Percentiles rank a stretch among this genome's conserved stretches.
These are phyloP conservation scores for Pleurozium schreberi DNA, from an alignment of 225 moss, liverwort and hornwort genomes.

Conservation along the genomic window DNA sequence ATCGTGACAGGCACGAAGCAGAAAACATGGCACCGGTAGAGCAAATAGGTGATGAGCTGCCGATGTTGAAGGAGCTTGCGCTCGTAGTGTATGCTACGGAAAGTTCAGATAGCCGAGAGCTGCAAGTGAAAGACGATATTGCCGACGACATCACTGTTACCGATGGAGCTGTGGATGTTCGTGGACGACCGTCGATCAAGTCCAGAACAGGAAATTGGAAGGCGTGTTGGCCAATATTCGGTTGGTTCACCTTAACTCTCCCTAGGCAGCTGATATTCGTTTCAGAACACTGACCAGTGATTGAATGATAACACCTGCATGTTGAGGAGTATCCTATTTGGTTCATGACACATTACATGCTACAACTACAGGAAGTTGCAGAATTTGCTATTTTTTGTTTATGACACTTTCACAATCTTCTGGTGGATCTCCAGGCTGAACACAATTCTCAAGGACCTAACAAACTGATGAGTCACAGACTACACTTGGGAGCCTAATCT, in stretches of 20 bases:
- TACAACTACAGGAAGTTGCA: neutral
- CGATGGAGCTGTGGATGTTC: conserved; percentile 62
- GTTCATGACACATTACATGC: neutral
- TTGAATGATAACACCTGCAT: neutral
- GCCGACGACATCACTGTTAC: conserved; percentile 40
- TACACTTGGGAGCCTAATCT: neutral
- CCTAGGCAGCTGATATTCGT: neutral
- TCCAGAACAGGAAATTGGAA: conserved; percentile 77
- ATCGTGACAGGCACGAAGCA: neutral
- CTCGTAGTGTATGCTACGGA: conserved; percentile 20
- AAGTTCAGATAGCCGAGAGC: conserved; percentile 9
- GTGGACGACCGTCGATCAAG: conserved; percentile 59
- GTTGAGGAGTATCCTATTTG: neutral
- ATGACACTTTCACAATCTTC: neutral
- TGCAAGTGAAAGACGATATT: conserved; percentile 7
- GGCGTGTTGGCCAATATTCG: conserved; percentile 76
- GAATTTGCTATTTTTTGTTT: neutral
- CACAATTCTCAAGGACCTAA: neutral
- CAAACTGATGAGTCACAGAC: neutral
- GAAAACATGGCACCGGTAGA: conserved; percentile 22
- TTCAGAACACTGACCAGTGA: neutral
- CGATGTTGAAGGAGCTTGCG: conserved; percentile 43
- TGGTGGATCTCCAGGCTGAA: neutral
- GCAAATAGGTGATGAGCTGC: conserved; percentile 16
- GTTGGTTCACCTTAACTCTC: conserved; percentile 25